Evolutionary conservation across 1,139 yeast genomes (phyloP), one percentile per base, ranked within the genome.

Genomic region (Diutina pseudorugosa): DNA sequence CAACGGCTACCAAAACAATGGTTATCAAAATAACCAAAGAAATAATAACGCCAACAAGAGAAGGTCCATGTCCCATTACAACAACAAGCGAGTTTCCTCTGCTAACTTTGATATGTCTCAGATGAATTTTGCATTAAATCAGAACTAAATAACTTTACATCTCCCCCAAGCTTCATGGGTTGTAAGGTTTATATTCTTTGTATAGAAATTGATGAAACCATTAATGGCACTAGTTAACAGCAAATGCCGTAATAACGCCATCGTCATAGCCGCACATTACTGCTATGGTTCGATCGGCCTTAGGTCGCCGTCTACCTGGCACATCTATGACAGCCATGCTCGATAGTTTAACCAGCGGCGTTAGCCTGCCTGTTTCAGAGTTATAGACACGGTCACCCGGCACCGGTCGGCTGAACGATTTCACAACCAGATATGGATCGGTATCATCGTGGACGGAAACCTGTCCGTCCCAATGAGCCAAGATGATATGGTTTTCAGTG

Each of bases 101-200:
- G 40, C 36, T 12, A 45, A 27, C 36, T 45, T 45, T 45, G 49
- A 45, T 19, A 27, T 45, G 49, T 19, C 21, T 8, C 21, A 19
- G 21, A 16, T 45, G 49, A 45, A 45, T 9, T 45, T 27, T 45
- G 49, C 49, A 45, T 45, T 45, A 36, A 45, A 45, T 14, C 47
- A 43, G 19, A 43, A 21, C 18, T 43, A 23, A 21, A 42, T 14
- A 9, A 14, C n/a, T 12, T 30, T 19, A 42, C 23, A 9, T 4
- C 7, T 19, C 23, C 25, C 45, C 8, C 16, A 4, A 33, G 47
- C 47, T 43, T 43, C 9, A 23, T 23, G 47, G 47, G 47, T 21
- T 19, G 47, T 9, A 19, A 30, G n/a, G 36, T 12, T 11, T 30
- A 11, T 30, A 30, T 30, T 30, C 45, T 23, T 43, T 43, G 23